Evolutionary conservation across 371 early-diverging fungal species (phyloP).

Genomic region (Coemansia sp.): DNA sequence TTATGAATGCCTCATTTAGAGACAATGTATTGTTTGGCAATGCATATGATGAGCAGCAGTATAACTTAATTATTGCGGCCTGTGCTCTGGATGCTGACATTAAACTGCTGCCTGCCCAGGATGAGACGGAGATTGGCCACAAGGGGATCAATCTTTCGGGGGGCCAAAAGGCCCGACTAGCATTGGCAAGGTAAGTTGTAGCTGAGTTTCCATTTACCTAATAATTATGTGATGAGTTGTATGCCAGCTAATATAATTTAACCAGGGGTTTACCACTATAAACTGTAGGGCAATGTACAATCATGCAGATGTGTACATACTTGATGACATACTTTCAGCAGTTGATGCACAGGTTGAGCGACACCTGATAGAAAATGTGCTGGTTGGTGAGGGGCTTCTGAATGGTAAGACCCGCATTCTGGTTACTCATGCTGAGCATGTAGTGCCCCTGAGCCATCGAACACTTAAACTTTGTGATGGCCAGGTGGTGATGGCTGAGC

Average conservation of each 20-base stretch:
- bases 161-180: neutral
- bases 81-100: neutral
- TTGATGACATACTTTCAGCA: neutral
- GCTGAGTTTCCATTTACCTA: neutral
- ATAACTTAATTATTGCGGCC: neutral
- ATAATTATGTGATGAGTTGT: neutral
- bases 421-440: neutral
- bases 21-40: neutral
- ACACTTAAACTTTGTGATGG: neutral
- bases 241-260: neutral
- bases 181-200: neutral
- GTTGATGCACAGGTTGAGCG: neutral
- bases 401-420: neutral
- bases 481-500: neutral
- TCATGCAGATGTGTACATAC: neutral
- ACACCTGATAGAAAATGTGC: neutral
- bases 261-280: neutral
- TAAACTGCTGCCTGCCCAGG: neutral
- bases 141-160: constrained; percentile 1
- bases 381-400: neutral
- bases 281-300: neutral
- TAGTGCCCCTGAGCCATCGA: neutral
- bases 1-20: neutral
- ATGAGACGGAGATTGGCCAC: neutral
- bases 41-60: neutral